Base-by-base conservation (phyloP, 208 protist species). In the Leishmania tropica region DNA sequence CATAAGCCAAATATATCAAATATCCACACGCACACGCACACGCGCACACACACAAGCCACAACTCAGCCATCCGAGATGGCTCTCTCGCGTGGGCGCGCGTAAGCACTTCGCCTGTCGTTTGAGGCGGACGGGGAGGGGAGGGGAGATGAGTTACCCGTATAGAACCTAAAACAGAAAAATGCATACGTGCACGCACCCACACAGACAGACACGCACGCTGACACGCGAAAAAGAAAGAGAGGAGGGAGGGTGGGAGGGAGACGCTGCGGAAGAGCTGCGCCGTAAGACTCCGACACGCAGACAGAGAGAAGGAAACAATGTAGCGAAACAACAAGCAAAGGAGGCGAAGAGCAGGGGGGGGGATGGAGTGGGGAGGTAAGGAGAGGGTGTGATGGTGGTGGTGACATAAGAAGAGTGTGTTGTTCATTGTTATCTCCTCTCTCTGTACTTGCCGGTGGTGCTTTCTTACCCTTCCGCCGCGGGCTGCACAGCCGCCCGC, bases 231-330 rank as follows among this genome's bases (percentile, higher is more conserved):
- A 47, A 47, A 47, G 10, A 47, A 10, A 48, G 11, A 24, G 24
- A 42, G 2, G 48, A 2, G 35, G 58, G 40, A 48, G 35, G 37
- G 40, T 7, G 6, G 45, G 58, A 35, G 28, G 17, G 19, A 8
- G n/a, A 2, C 28, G 28, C 28, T 81, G 48, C 45, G 10, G 37
- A 75, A 75, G 51, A 13, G 51, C 51, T 3, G 51, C 51, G 15
- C 51, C 51, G 51, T 15, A 0, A n/a, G 28, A 51, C 37, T 40
- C 4, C 7, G 35, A 75, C 47, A n/a, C 6, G 17, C 51, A 5
- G 3, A n/a, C 71, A 56, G 15, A 67, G 28, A n/a, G 58, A 75
- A 81, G 76, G 76, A 70, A 54, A 75, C 45, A 48, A 67, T 48
- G 24, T 4, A 3, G 17, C 13, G 11, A 6, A 31, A 42, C 35